Conservation (phyloP, 345 rosid species). For the Citrus hindsii region DNA sequence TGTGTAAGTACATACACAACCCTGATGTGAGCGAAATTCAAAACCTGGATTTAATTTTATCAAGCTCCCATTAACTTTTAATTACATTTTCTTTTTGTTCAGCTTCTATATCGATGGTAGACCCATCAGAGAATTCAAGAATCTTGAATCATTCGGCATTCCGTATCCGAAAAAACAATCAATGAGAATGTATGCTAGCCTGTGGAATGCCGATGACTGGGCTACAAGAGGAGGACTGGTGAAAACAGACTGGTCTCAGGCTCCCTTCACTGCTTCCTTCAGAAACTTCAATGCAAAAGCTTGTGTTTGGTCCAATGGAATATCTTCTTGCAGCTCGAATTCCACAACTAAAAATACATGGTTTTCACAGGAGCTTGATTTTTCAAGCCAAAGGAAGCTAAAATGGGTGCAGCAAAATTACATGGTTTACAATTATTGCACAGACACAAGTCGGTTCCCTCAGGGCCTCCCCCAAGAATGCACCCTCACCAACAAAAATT, state of each 20-base stretch:
- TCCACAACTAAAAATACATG: conserved; percentile 20
- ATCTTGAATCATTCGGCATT: conserved; percentile 41
- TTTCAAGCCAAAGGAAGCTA: conserved; percentile 30
- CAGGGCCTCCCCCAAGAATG: conserved; percentile 40
- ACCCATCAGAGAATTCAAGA: conserved; percentile 56
- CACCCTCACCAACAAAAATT: conserved; percentile 4
- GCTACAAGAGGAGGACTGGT: conserved; percentile 63
- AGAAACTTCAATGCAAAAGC: conserved; percentile 37
- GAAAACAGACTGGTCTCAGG: conserved; percentile 54
- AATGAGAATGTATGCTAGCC: conserved; percentile 56
- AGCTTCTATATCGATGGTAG: conserved; percentile 51
- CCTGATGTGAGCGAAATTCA: not conserved
- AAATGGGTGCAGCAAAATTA: conserved; percentile 42
- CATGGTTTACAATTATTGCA: conserved; percentile 41
- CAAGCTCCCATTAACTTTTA: not conserved
- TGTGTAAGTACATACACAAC: conserved; percentile 32
- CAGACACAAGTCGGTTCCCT: conserved; percentile 37
- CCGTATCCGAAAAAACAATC: conserved; percentile 53
- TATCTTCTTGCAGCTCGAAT: conserved; percentile 19
- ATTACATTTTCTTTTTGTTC: not conserved
- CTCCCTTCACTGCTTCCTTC: conserved; percentile 50
- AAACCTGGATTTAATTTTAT: not conserved
- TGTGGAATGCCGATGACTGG: conserved; percentile 72
- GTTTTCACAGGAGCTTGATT: conserved; percentile 45
- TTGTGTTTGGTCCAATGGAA: conserved; percentile 27